These are phyloP conservation scores for Thyridium curvatum DNA, from an alignment of 2,329 filamentous ascomycete genomes.

Conservation along the genomic window DNA sequence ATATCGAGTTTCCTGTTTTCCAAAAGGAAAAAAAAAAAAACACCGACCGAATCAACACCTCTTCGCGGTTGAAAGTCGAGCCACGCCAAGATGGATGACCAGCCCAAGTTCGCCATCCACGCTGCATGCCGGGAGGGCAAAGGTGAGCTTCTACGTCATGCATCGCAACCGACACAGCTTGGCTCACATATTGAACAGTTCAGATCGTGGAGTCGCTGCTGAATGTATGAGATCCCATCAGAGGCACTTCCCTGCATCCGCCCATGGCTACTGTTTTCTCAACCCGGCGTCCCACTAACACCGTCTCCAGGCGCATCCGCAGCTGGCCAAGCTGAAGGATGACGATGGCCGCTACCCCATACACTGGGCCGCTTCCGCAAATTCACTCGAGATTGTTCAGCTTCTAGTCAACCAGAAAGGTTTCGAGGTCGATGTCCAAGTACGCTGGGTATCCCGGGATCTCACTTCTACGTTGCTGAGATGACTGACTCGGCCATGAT, in stretches of 20 bases:
- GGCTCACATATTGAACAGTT: constrained; percentile 1
- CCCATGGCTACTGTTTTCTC: background rate
- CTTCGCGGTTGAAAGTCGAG: too few species aligned
- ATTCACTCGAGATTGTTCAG: constrained; percentile 67
- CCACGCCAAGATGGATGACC: constrained; percentile 19
- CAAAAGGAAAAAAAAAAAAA: too few species aligned
- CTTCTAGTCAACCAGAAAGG: constrained; percentile 62
- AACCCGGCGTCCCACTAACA: background rate
- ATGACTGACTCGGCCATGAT: background rate
- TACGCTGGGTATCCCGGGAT: too few species aligned
- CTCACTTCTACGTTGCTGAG: too few species aligned
- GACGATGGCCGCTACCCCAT: constrained; percentile 85
- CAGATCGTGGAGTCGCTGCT: constrained; percentile 63
- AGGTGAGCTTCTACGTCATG: constrained; percentile 45
- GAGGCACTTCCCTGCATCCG: constrained; percentile 6
- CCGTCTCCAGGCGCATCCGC: constrained; percentile 62
- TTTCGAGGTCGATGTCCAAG: constrained; percentile 81
- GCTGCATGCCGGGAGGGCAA: constrained; percentile 80
- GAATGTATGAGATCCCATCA: constrained; percentile 37
- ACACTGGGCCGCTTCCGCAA: constrained; percentile 90
- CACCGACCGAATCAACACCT: too few species aligned
- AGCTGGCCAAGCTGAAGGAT: constrained; percentile 66
- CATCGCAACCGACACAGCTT: background rate
- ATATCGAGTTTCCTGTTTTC: too few species aligned
- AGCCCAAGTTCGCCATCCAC: constrained; percentile 74